These are phyloP conservation scores for Grigorovia humatica DNA, from an alignment of 805 yeast genomes.

Conservation along the genomic window DNA sequence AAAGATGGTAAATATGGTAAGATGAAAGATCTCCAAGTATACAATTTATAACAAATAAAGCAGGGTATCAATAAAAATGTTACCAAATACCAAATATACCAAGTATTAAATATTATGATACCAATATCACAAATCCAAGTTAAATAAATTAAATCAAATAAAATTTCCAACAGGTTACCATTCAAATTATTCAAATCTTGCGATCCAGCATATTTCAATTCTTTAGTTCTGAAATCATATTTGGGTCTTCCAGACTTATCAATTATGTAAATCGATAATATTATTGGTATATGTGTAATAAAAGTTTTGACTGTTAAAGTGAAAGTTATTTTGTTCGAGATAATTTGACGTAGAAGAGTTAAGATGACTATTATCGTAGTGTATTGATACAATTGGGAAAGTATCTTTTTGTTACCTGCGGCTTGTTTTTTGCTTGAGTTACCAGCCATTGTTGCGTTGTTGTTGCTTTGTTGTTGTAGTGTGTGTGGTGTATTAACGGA, in stretches of 20 bases:
- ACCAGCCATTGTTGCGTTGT: conserved; percentile 40
- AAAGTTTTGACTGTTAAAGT: conserved; percentile 10
- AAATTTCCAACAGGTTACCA: conserved; percentile 38
- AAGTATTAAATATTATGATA: conserved; percentile 35
- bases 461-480: neutral
- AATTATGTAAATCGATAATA: conserved; percentile 33
- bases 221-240: conserved; percentile 15
- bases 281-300: conserved; percentile 24
- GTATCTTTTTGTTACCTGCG: conserved; percentile 13
- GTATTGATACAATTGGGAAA: conserved; percentile 16
- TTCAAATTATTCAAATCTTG: conserved; percentile 31
- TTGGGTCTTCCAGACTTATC: conserved; percentile 44
- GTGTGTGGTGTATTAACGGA: neutral
- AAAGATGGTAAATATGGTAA: neutral
- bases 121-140: conserved; percentile 41
- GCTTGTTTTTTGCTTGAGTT: conserved; percentile 47
- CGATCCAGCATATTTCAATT: conserved; percentile 34
- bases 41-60: conserved; percentile 36
- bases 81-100: conserved; percentile 34
- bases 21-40: conserved; percentile 15
- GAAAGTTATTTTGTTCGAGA: conserved; percentile 7
- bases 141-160: conserved; percentile 45
- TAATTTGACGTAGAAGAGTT: conserved; percentile 29
- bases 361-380: conserved; percentile 23
- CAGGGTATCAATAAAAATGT: conserved; percentile 23